A percentile compares a stretch with the other conserved stretches of the same genome.
These are phyloP conservation scores for Elasticomyces elasticus DNA, from an alignment of 495 filamentous ascomycete genomes.

Conservation along the genomic window DNA sequence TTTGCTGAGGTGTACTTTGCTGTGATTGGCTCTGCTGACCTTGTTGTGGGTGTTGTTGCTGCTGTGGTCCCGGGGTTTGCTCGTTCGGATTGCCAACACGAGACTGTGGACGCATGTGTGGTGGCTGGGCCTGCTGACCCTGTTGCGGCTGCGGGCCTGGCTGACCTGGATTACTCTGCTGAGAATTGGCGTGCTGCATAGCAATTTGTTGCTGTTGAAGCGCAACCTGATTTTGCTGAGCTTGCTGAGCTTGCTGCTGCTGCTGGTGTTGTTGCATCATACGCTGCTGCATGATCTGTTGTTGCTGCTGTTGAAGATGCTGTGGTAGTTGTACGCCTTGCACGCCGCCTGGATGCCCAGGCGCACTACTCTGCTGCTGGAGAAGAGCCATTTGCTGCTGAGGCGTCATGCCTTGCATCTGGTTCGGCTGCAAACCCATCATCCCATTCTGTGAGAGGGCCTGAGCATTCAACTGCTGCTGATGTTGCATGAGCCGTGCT, in stretches of 20 bases:
- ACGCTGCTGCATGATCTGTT: slow-evolving; percentile 30
- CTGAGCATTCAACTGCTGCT: slow-evolving; percentile 32
- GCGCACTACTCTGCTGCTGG: slow-evolving; percentile 13
- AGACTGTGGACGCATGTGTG: slow-evolving; percentile 20
- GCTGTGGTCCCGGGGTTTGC: slow-evolving; percentile 1
- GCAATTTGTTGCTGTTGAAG: slow-evolving; percentile 27
- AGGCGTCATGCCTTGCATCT: slow-evolving; percentile 15
- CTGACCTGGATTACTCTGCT: slow-evolving; percentile 30
- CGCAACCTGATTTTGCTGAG: slow-evolving; percentile 15
- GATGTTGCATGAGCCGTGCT: slow-evolving; percentile 5
- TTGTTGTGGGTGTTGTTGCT: slow-evolving; percentile 7
- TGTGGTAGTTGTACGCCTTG: slow-evolving; percentile 16
- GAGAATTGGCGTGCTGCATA: slow-evolving; percentile 31
- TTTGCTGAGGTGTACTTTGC: slow-evolving; percentile 21
- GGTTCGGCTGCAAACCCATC: slow-evolving; percentile 13
- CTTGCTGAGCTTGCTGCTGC: slow-evolving; percentile 16
- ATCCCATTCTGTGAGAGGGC: slow-evolving; percentile 9
- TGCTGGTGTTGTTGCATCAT: slow-evolving; percentile 18
- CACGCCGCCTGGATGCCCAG: slow-evolving; percentile 1
- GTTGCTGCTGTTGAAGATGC: slow-evolving; percentile 33
- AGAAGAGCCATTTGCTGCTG: slow-evolving; percentile 17
- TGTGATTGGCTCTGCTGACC: slow-evolving; percentile 20
- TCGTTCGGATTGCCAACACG: slow-evolving; percentile 15
- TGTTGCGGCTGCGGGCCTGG: slow-evolving; percentile 14
- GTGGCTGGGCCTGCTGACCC: not conserved